Evolutionary conservation across 1,139 yeast genomes (phyloP), one percentile per base, ranked within the genome.

Genomic region (Kodamaea sp.): DNA sequence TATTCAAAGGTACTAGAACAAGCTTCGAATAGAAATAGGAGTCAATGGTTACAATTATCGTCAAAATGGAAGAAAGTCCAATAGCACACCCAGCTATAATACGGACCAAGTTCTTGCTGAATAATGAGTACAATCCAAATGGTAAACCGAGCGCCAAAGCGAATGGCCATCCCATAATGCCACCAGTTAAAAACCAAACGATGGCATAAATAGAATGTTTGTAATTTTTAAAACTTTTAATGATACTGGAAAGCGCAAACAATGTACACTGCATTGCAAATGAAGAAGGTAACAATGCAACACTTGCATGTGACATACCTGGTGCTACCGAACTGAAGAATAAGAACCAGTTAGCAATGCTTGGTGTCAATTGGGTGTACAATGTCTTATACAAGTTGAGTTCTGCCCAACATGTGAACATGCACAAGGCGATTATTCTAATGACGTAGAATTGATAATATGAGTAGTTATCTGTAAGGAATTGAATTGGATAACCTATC

Each of bases 121-220:
- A 22, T 8, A 60, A 25, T 11, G 66, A 55, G 47, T 64, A 68
- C 0, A 67, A 2, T 2, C 78, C 73, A 46, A 81, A 68, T 0
- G 95, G 94, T 4, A 76, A 46, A 2, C 82, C 81, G 40, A 88
- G 63, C 0, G 78, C 81, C 42, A 86, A 62, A 0, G 84, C 79
- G 62, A 90, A 90, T 1, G 97, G 97, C 97, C 97, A 90, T 1
- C 97, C 97, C 27, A 84, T 48, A 1, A 90, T 55, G 0, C 94
- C 94, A 6, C 92, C 95, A 12, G 84, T 45, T 29, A 76, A 65
- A 35, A 76, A 69, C 66, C 74, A 74, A 1, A 75, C 54, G 31
- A 84, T 65, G 2, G 81, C 78, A 5, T 35, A 29, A 1, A 58
- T 49, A 2, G 58, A 40, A 8, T 51, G 46, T 3, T 29, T 28